A percentile compares a stretch with the other conserved stretches of the same genome.
Conservation (phyloP, 139 green algal genomes). For the Choricystis sp. region DNA sequence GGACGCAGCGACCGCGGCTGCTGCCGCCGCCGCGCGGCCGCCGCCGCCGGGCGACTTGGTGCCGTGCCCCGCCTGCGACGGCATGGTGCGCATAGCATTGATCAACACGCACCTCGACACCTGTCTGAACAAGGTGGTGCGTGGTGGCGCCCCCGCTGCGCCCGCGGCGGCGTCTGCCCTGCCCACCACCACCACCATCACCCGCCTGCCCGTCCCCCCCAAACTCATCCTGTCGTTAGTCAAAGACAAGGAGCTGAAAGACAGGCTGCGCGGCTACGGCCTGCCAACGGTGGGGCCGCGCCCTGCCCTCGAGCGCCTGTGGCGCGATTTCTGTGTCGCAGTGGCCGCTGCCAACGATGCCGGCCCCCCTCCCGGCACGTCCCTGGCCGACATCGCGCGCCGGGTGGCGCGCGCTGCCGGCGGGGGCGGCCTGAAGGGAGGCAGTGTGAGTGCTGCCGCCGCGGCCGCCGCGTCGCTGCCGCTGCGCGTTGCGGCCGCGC, state of each 20-base stretch:
- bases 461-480: neutral
- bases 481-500: too few relatives aligned
- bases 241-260: neutral
- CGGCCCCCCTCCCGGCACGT: neutral
- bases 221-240: neutral
- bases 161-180: too few relatives aligned
- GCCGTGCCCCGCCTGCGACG: neutral
- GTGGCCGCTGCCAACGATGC: neutral
- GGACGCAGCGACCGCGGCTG: too few relatives aligned
- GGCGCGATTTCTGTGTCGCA: neutral
- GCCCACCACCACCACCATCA: too few relatives aligned
- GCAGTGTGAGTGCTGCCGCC: too few relatives aligned
- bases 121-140: neutral
- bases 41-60: neutral
- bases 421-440: too few relatives aligned
- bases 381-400: neutral
- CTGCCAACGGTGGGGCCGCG: neutral
- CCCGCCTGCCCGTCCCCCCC: neutral
- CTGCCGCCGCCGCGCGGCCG: neutral
- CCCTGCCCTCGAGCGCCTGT: neutral
- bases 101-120: neutral
- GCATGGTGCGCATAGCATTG: neutral
- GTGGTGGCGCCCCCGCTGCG: neutral
- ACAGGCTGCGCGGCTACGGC: neutral
- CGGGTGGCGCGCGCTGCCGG: neutral